Conservation (phyloP, 805 yeast genomes). For the Zygoascus ofunaensis region DNA sequence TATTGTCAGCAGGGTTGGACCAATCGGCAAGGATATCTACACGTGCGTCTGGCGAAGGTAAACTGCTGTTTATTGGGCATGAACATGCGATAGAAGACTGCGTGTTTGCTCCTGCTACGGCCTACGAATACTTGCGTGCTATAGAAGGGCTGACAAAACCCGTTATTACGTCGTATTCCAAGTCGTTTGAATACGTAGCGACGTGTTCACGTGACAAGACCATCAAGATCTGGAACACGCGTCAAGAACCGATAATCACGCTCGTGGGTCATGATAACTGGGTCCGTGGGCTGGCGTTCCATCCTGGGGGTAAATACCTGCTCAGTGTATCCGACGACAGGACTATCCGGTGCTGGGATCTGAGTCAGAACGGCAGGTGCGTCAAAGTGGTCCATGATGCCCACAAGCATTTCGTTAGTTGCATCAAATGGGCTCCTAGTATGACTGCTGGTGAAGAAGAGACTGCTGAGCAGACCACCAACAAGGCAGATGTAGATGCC, state of each 20-base stretch:
- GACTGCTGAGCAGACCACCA: constrained; percentile 13
- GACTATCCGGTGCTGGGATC: constrained; percentile 70
- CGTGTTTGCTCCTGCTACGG: constrained; percentile 49
- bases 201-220: constrained; percentile 74
- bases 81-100: constrained; percentile 73
- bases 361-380: constrained; percentile 36
- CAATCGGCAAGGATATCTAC: constrained; percentile 62
- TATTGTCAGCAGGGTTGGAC: constrained; percentile 72
- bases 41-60: constrained; percentile 47
- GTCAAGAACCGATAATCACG: constrained; percentile 49
- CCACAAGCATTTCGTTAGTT: constrained; percentile 72
- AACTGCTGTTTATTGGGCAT: constrained; percentile 65
- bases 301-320: constrained; percentile 66
- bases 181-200: constrained; percentile 48
- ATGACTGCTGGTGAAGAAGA: constrained; percentile 20
- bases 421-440: constrained; percentile 33
- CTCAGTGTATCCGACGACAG: constrained; percentile 75
- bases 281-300: constrained; percentile 63
- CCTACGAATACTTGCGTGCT: constrained; percentile 42
- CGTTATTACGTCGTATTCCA: constrained; percentile 17
- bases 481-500: constrained; percentile 13
- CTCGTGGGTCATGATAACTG: constrained; percentile 76
- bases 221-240: constrained; percentile 65
- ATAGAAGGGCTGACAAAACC: constrained; percentile 31
- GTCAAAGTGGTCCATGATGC: constrained; percentile 43